phyloP scores from a whole-genome alignment of 495 filamentous ascomycete species.

The Aspergillus heteromorphus region DNA sequence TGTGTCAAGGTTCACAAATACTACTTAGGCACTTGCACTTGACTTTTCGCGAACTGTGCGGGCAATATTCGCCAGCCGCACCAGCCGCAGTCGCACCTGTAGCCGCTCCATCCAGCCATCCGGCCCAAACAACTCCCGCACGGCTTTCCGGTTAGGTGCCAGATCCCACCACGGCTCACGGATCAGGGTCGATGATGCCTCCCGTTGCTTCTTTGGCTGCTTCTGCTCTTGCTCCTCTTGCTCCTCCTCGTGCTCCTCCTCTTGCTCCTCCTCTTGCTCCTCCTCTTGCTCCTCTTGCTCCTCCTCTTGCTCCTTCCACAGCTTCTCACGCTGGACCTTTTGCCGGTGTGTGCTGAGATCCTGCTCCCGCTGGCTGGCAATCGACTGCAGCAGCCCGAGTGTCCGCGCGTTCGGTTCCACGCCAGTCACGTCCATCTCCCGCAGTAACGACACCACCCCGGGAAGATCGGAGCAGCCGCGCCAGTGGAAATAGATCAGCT shows the following conservation, averaged over 20 bases:
- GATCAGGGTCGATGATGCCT: not conserved
- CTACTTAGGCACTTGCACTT: too few relatives aligned
- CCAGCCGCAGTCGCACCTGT: constrained; percentile 9
- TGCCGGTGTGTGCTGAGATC: constrained; percentile 15
- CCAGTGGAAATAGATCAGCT: constrained; percentile 62
- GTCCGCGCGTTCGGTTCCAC: constrained; percentile 58
- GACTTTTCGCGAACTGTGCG: too few relatives aligned
- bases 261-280: too few relatives aligned
- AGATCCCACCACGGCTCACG: constrained; percentile 36
- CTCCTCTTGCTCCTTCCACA: too few relatives aligned
- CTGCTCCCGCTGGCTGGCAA: constrained; percentile 19
- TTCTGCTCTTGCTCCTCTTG: too few relatives aligned
- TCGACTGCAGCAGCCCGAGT: constrained; percentile 38
- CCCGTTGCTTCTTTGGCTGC: too few relatives aligned
- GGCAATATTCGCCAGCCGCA: too few relatives aligned
- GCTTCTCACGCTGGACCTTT: not conserved
- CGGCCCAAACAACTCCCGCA: constrained; percentile 22
- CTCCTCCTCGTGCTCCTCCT: too few relatives aligned
- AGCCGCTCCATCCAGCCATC: constrained; percentile 29
- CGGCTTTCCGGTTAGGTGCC: constrained; percentile 29
- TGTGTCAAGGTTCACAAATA: too few relatives aligned
- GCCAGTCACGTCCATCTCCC: constrained; percentile 73
- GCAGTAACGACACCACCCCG: constrained; percentile 55
- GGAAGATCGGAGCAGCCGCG: constrained; percentile 53
- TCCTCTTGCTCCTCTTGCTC: too few relatives aligned